These are phyloP conservation scores for Volvox africanus DNA, from an alignment of 139 green algal genomes.

Conservation along the genomic window DNA sequence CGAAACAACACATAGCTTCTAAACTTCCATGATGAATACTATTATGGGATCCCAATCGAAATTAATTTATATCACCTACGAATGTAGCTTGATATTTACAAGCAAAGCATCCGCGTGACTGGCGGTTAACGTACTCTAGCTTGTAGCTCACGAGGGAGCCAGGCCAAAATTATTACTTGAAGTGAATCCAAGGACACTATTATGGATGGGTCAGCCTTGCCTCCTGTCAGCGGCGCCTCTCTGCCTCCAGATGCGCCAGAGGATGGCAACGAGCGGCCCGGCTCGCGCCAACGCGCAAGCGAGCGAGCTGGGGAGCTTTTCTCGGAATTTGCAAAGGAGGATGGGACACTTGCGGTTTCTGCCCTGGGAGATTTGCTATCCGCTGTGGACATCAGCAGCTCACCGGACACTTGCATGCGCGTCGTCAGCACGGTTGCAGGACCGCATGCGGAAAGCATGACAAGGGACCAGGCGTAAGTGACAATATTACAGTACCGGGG, in stretches of 20 bases:
- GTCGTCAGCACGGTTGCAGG: background rate
- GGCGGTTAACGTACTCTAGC: too few species aligned
- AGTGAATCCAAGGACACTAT: background rate
- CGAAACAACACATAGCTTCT: too few species aligned
- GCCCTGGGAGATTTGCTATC: background rate
- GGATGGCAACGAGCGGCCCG: background rate
- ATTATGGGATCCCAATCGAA: too few species aligned
- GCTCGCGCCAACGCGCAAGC: background rate
- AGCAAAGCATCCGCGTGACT: too few species aligned
- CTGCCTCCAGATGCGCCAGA: background rate
- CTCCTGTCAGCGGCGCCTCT: background rate
- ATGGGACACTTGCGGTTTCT: background rate
- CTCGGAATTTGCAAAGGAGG: conserved; percentile 8
- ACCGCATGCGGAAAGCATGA: background rate
- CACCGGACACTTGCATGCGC: background rate
- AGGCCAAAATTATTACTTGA: too few species aligned
- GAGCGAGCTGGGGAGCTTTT: conserved; percentile 13
- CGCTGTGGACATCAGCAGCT: background rate
- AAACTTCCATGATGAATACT: too few species aligned
- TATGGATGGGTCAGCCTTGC: conserved; percentile 12
- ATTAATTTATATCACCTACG: too few species aligned
- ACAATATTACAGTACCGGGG: too few species aligned
- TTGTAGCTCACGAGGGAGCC: too few species aligned
- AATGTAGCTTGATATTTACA: too few species aligned
- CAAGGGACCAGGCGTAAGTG: conserved; percentile 32